phyloP scores from a whole-genome alignment of 805 yeast genomes.

The Barnettozyma vustinii region DNA sequence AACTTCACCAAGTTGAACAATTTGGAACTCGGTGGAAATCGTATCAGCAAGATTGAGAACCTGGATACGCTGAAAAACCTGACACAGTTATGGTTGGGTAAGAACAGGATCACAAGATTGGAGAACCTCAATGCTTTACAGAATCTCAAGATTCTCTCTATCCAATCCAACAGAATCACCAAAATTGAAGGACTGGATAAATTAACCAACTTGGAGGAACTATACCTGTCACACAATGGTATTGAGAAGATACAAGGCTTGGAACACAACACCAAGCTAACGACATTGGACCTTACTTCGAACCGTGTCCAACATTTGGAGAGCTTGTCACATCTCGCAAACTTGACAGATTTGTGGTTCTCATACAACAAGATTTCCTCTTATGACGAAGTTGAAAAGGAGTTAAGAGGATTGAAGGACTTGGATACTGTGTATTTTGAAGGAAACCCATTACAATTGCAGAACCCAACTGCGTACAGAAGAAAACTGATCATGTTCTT shows the following conservation, averaged over 20 bases:
- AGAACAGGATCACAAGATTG: conserved; percentile 64
- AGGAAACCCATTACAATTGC: conserved; percentile 79
- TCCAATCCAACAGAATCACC: conserved; percentile 78
- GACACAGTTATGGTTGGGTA: conserved; percentile 87
- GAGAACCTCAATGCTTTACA: conserved; percentile 54
- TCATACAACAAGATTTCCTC: conserved; percentile 66
- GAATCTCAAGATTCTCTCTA: conserved; percentile 71
- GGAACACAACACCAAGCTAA: conserved; percentile 61
- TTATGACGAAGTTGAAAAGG: conserved; percentile 63
- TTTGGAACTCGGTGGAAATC: conserved; percentile 89
- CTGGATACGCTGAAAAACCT: conserved; percentile 50
- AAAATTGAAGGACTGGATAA: conserved; percentile 78
- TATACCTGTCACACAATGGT: conserved; percentile 84
- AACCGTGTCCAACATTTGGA: conserved; percentile 60
- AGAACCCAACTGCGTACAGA: conserved; percentile 76
- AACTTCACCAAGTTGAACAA: conserved; percentile 52
- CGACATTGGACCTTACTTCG: conserved; percentile 75
- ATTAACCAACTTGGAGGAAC: conserved; percentile 69
- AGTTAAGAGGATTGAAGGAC: conserved; percentile 54
- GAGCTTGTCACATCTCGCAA: conserved; percentile 54
- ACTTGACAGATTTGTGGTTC: conserved; percentile 94
- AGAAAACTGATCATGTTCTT: conserved; percentile 72
- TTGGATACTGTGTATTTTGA: conserved; percentile 91
- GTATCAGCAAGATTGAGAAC: conserved; percentile 54
- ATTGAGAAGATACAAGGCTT: conserved; percentile 70